These are phyloP conservation scores for Hanseniaspora singularis DNA, from an alignment of 805 yeast species.

Conservation along the genomic window DNA sequence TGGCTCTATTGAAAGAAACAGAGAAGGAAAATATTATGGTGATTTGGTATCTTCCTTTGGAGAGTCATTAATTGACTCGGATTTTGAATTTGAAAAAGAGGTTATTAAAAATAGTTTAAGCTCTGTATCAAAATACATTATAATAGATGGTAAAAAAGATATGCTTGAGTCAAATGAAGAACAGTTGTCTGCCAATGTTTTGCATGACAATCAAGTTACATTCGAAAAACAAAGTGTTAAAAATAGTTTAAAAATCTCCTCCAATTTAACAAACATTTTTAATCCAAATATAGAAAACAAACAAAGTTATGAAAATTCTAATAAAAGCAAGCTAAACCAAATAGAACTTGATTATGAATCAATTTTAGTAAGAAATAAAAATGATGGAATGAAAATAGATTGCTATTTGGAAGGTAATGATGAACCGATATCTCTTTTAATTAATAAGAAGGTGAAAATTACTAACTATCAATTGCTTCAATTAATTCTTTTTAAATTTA, in stretches of 20 bases:
- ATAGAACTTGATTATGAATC: no score
- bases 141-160: background rate
- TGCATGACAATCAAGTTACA: constrained; percentile 20
- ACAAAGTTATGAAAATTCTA: background rate
- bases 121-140: background rate
- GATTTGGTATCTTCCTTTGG: constrained; percentile 28
- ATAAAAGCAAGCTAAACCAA: no score
- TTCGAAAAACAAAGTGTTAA: constrained; percentile 20
- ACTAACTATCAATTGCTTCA: constrained; percentile 1
- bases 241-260: constrained; percentile 17
- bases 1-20: no score
- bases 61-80: constrained; percentile 28
- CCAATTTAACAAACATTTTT: background rate
- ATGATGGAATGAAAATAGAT: background rate
- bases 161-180: background rate
- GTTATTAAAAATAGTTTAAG: constrained; percentile 8
- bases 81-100: constrained; percentile 18
- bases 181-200: constrained; percentile 16
- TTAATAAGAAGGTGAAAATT: background rate
- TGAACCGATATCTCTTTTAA: background rate
- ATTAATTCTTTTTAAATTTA: constrained; percentile 1
- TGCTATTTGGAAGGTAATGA: constrained; percentile 8
- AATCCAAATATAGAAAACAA: background rate
- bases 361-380: background rate
- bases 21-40: constrained; percentile 14